Evolutionary conservation across 2,329 filamentous ascomycete species (phyloP).

Genomic region (Penicillium corylophilum): DNA sequence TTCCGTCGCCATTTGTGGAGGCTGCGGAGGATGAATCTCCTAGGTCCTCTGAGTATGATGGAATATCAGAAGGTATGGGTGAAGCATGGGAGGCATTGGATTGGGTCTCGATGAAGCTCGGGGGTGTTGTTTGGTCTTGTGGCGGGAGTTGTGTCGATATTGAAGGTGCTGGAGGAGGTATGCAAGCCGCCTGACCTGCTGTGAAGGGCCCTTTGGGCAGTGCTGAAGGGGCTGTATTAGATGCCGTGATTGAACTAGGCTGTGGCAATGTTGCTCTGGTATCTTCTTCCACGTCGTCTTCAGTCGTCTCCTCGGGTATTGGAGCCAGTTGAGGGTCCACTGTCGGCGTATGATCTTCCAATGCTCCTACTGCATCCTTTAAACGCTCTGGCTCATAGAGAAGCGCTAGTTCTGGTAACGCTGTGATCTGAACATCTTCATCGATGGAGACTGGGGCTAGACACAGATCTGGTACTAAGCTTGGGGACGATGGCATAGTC

Average conservation of each 20-base stretch:
- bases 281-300: not conserved
- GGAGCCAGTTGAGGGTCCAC: conserved; percentile 3
- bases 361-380: not conserved
- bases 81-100: not conserved
- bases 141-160: not conserved
- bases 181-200: not conserved
- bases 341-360: not conserved
- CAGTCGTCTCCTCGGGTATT: conserved; percentile 4
- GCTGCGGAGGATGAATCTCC: conserved; percentile 9
- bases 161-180: not conserved
- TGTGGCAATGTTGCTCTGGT: not conserved
- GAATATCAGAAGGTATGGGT: not conserved
- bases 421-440: not conserved
- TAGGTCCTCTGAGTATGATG: conserved; percentile 3
- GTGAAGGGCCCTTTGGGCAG: not conserved
- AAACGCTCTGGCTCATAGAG: not conserved
- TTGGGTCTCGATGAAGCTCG: not conserved
- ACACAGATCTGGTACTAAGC: not conserved
- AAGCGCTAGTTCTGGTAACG: not conserved
- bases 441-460: not conserved
- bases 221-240: not conserved
- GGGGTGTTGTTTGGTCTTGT: not conserved
- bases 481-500: not conserved
- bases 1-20: conserved; percentile 11
- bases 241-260: no score